Evolutionary conservation across 306 rosid species (phyloP), one percentile per base, ranked within the genome.

Genomic region (Lathyrus oleraceus): DNA sequence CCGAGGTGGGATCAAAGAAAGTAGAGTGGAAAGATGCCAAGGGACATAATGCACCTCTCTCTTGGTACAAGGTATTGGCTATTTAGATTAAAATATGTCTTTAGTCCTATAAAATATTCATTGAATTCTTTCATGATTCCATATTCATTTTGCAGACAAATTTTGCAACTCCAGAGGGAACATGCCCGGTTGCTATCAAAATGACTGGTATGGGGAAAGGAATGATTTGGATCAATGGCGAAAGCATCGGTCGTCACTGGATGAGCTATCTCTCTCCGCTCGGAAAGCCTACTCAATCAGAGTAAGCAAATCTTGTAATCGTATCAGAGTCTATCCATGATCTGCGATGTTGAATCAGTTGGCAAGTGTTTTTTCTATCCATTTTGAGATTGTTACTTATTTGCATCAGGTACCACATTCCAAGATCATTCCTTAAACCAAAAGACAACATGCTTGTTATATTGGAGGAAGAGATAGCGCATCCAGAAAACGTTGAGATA

Each of bases 161-260:
- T 10, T 95, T 95, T 72, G 72, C 48, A 21, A 80, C 91, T 21
- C 99, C 97, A 0, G 88, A 79, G 71, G 99, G 97, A 51, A 73
- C 0, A 5, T 81, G 73, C 12, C 97, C 99, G 1, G 82, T 91
- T 56, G 96, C 92, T 27, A 74, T 95, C 30, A 69, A 73, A 35
- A 87, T 89, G 99, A 51, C 10, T 9, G 86, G 84, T 20, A 95
- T 87, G 99, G 91, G 89, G 1, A 95, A 91, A 78, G 99, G 99
- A 76, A 80, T 87, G 87, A 2, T 95, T 63, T 95, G 92, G 96
- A 71, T 95, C 5, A 95, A 95, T 40, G 99, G 92, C 15, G 17
- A 68, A 32, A 80, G 78, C 84, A 76, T 95, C 43, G 97, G 97
- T 44, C 96, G 96, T 11, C 66, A 95, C 59, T 95, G 99, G 97